Conservation (phyloP, 1,284 basidiomycete genomes). For the Heterobasidion occidentale region DNA sequence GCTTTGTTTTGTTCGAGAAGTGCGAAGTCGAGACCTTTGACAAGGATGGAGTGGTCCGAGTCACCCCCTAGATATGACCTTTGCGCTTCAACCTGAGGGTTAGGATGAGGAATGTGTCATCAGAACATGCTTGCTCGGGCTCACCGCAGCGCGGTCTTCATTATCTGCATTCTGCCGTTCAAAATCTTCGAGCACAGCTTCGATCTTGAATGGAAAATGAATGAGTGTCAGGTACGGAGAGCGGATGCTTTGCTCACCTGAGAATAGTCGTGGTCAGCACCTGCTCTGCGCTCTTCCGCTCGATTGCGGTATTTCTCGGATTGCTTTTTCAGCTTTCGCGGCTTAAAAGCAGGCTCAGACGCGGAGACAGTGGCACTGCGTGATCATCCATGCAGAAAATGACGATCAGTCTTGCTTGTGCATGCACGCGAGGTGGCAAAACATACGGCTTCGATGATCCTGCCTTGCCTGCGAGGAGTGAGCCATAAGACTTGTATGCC, state of each 20-base stretch:
- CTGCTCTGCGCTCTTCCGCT: slow-evolving; percentile 58
- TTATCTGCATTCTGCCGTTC: slow-evolving; percentile 50
- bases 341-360: slow-evolving; percentile 55
- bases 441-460: slow-evolving; percentile 16
- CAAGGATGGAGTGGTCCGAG: slow-evolving; percentile 75
- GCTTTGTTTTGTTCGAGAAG: slow-evolving; percentile 82
- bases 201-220: slow-evolving; percentile 29
- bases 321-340: slow-evolving; percentile 63
- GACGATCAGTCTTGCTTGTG: slow-evolving; percentile 6
- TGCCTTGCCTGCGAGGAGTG: slow-evolving; percentile 11
- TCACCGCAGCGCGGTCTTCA: slow-evolving; percentile 50
- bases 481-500: slow-evolving; percentile 11
- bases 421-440: slow-evolving; percentile 4
- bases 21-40: slow-evolving; percentile 87
- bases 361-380: slow-evolving; percentile 18
- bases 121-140: neutral
- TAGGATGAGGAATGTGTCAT: neutral
- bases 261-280: slow-evolving; percentile 60
- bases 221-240: neutral
- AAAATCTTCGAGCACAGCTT: slow-evolving; percentile 75
- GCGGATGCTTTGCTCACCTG: slow-evolving; percentile 25
- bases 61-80: slow-evolving; percentile 85
- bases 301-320: slow-evolving; percentile 56
- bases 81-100: slow-evolving; percentile 62
- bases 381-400: neutral